phyloP scores from a whole-genome alignment of 371 early-diverging fungal species.

The Mucor ambiguus region DNA sequence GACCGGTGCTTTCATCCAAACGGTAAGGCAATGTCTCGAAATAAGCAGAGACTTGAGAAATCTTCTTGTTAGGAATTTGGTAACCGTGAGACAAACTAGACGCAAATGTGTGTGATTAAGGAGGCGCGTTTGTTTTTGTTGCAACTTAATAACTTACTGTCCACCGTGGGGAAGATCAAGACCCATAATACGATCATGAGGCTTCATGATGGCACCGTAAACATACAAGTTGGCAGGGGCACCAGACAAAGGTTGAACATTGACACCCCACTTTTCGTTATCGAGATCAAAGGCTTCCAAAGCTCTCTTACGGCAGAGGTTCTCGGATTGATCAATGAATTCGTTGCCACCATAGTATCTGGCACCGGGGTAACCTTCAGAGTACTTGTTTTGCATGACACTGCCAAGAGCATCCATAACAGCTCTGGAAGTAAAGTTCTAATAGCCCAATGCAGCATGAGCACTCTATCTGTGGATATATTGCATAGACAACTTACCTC shows the following conservation, averaged over 20 bases:
- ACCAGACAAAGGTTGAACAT: constrained; percentile 97
- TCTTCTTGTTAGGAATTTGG: constrained; percentile 97
- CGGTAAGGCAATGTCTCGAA: constrained; percentile 99
- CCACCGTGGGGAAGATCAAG: constrained; percentile 99
- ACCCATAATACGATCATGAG: constrained; percentile 99
- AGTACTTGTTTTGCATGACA: constrained; percentile 99
- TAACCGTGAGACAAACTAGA: constrained; percentile 97
- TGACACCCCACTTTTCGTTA: constrained; percentile 96
- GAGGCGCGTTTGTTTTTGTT: neutral
- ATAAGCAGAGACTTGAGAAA: constrained; percentile 96
- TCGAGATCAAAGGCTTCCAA: constrained; percentile 92
- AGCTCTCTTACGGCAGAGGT: constrained; percentile 95
- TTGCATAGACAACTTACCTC: constrained; percentile 62
- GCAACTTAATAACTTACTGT: constrained; percentile 70
- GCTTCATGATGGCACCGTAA: constrained; percentile 94
- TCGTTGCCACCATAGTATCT: constrained; percentile 99
- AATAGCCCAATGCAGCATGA: constrained; percentile 3
- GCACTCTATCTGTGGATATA: neutral
- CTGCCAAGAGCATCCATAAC: constrained; percentile 98
- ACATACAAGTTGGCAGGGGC: constrained; percentile 98
- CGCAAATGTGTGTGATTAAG: neutral
- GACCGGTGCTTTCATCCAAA: constrained; percentile 86
- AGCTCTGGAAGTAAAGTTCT: constrained; percentile 98
- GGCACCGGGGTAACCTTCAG: constrained; percentile 98
- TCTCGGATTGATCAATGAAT: constrained; percentile 96